Percentiles rank a stretch among this genome's conserved stretches.
phyloP scores from a whole-genome alignment of 2,329 filamentous ascomycete genomes.

The Fusarium guadeloupense region DNA sequence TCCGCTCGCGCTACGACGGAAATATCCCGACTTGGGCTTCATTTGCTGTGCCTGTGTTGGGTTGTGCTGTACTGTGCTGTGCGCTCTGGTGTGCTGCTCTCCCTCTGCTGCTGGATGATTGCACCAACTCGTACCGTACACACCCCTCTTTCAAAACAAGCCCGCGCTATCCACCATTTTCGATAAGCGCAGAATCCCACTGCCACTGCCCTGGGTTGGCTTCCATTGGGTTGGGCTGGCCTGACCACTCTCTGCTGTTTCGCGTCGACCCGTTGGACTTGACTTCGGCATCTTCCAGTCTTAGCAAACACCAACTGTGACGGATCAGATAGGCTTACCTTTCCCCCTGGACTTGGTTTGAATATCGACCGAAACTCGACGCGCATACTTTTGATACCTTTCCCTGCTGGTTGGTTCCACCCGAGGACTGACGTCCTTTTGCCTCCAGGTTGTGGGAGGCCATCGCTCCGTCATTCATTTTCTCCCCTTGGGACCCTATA shows the following conservation, averaged over 20 bases:
- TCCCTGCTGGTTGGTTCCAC: constrained; percentile 36
- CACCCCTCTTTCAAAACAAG: constrained; percentile 33
- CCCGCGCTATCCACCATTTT: constrained; percentile 43
- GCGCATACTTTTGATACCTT: neutral
- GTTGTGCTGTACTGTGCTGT: neutral
- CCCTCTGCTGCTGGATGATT: constrained; percentile 10
- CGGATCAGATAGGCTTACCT: constrained; percentile 5
- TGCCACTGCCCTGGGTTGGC: constrained; percentile 39
- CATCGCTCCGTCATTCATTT: constrained; percentile 45
- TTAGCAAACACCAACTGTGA: constrained; percentile 19
- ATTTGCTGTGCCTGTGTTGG: constrained; percentile 9
- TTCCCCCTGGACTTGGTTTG: constrained; percentile 1
- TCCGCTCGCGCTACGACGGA: constrained; percentile 44
- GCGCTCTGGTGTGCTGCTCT: neutral
- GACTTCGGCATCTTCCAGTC: constrained; percentile 33
- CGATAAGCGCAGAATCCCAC: constrained; percentile 46
- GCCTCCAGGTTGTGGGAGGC: constrained; percentile 39
- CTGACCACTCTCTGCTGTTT: constrained; percentile 19
- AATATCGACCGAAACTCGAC: constrained; percentile 26
- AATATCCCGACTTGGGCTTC: constrained; percentile 46
- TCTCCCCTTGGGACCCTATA: constrained; percentile 42
- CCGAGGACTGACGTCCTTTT: constrained; percentile 12
- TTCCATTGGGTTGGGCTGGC: constrained; percentile 13
- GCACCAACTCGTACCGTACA: constrained; percentile 37
- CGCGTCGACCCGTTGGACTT: constrained; percentile 23